A percentile compares a stretch with the other conserved stretches of the same genome.
These are phyloP conservation scores for Petrea volubilis DNA, from an alignment of 257 asterid genomes.

Conservation along the genomic window DNA sequence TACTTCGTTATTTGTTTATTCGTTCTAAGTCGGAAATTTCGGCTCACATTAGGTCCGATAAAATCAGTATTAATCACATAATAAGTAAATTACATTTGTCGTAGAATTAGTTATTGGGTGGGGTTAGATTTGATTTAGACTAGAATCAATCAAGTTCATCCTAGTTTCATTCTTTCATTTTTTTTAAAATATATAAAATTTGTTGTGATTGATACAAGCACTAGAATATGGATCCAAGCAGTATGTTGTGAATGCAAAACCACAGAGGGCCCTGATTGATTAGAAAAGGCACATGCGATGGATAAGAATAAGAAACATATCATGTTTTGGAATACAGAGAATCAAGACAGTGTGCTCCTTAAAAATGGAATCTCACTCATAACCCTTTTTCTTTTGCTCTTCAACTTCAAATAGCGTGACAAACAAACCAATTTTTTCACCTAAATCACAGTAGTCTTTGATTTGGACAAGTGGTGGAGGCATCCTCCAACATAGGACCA, in stretches of 20 bases:
- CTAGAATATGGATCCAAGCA: neutral
- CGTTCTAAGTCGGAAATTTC: too few species aligned
- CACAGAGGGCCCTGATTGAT: neutral
- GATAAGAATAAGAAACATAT: slow-evolving; percentile 16
- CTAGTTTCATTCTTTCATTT: too few species aligned
- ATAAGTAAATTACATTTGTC: too few species aligned
- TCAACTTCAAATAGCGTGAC: neutral
- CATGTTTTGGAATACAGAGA: slow-evolving; percentile 19
- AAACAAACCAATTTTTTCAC: neutral
- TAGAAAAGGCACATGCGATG: slow-evolving; percentile 21
- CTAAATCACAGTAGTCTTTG: slow-evolving; percentile 1
- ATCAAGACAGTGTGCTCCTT: slow-evolving; percentile 25
- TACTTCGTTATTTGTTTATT: too few species aligned
- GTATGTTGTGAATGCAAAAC: neutral
- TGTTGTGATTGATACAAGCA: too few species aligned
- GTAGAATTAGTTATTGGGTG: too few species aligned
- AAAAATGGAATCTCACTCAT: slow-evolving; percentile 23
- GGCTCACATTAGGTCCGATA: too few species aligned
- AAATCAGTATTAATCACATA: too few species aligned
- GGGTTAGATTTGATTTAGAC: too few species aligned
- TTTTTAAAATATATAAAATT: too few species aligned
- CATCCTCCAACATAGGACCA: slow-evolving; percentile 18
- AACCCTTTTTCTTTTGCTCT: neutral
- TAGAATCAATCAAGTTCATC: too few species aligned
- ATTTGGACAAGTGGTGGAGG: slow-evolving; percentile 19